phyloP scores from a whole-genome alignment of 2,329 filamentous ascomycete species.

The Westerdykella ornata region DNA sequence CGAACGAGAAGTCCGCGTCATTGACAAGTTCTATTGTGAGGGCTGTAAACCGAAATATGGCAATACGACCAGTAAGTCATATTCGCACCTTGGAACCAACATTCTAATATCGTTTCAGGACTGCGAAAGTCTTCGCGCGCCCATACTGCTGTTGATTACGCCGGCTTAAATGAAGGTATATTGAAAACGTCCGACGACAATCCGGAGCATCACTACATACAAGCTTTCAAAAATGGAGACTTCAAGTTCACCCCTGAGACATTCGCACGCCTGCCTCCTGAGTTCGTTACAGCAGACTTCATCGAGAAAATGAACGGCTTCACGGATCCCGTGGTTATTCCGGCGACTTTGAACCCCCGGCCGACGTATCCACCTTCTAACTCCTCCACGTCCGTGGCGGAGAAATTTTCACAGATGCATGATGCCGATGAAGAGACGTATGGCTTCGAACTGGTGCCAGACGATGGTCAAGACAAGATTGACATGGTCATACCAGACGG shows the following conservation, averaged over 20 bases:
- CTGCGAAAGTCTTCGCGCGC: slow-evolving; percentile 60
- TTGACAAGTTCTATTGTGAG: slow-evolving; percentile 62
- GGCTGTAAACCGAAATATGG: slow-evolving; percentile 55
- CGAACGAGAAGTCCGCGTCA: slow-evolving; percentile 56
- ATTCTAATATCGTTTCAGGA: slow-evolving; percentile 24
- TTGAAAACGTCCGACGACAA: slow-evolving; percentile 59
- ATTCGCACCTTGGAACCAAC: slow-evolving; percentile 4
- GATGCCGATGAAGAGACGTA: slow-evolving; percentile 34
- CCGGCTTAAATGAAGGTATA: slow-evolving; percentile 59
- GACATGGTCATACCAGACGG: slow-evolving; percentile 62
- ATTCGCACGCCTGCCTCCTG: slow-evolving; percentile 58
- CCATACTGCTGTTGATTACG: slow-evolving; percentile 61
- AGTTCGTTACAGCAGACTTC: slow-evolving; percentile 56
- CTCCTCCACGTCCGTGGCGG: background rate
- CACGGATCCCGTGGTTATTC: slow-evolving; percentile 61
- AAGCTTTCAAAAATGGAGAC: slow-evolving; percentile 59
- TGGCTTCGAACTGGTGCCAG: slow-evolving; percentile 45
- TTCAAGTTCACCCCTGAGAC: slow-evolving; percentile 55
- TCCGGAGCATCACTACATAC: slow-evolving; percentile 61
- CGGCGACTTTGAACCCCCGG: slow-evolving; percentile 54
- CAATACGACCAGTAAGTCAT: slow-evolving; percentile 51
- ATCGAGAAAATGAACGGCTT: slow-evolving; percentile 58
- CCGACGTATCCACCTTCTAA: slow-evolving; percentile 32
- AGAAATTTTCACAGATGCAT: slow-evolving; percentile 4
- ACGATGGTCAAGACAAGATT: slow-evolving; percentile 58